Percentiles rank a stretch among this genome's conserved stretches.
Conservation (phyloP, 2,329 filamentous ascomycete genomes). For the Exophiala sp. region DNA sequence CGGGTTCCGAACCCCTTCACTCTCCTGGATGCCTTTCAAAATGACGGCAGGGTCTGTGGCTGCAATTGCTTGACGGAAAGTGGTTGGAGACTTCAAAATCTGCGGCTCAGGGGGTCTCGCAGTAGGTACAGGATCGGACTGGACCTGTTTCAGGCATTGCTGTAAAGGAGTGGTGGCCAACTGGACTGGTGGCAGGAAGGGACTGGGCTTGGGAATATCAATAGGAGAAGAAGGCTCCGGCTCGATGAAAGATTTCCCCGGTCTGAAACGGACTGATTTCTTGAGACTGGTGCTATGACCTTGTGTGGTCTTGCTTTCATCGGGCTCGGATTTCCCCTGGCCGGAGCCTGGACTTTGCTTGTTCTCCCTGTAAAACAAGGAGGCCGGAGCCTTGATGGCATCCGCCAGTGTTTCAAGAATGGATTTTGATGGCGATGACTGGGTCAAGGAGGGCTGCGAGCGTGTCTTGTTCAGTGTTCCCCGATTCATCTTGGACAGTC, state of each 20-base stretch:
- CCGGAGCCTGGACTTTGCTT: conserved; percentile 1
- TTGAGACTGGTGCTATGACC: conserved; percentile 8
- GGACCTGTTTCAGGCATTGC: conserved; percentile 10
- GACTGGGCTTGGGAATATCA: conserved; percentile 20
- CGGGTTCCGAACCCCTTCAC: background rate
- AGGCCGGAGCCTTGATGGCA: conserved; percentile 13
- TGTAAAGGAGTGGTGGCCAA: conserved; percentile 14
- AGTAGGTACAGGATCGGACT: conserved; percentile 16
- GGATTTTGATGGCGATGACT: conserved; percentile 11
- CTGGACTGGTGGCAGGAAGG: conserved; percentile 18
- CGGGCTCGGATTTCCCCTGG: background rate
- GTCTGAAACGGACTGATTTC: conserved; percentile 21
- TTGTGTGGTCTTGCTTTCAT: background rate
- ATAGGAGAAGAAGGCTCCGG: conserved; percentile 18
- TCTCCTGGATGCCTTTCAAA: background rate
- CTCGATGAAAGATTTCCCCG: conserved; percentile 13
- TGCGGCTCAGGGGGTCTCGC: conserved; percentile 14
- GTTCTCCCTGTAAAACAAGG: conserved; percentile 21
- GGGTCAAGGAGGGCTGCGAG: conserved; percentile 9
- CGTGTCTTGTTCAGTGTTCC: background rate
- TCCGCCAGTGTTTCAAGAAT: conserved; percentile 20
- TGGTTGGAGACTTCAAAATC: conserved; percentile 12
- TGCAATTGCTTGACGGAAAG: conserved; percentile 15
- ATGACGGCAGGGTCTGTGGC: conserved; percentile 4
- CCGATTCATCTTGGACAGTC: conserved; percentile 4